Evolutionary conservation across 2,329 filamentous ascomycete genomes (phyloP).

Genomic region (Dendryphion nanum): DNA sequence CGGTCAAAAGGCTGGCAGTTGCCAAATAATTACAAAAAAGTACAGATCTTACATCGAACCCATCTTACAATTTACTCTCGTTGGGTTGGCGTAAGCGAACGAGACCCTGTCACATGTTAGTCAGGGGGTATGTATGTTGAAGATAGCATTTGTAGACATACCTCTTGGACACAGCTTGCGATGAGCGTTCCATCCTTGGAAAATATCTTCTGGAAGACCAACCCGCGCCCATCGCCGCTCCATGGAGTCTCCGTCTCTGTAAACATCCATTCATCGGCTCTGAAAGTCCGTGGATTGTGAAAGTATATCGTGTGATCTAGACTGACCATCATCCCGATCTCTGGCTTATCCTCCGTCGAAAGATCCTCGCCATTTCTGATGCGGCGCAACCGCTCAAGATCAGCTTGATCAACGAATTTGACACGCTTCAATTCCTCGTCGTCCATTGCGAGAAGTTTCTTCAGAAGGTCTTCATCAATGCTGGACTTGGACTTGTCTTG

Average conservation of each 20-base stretch:
- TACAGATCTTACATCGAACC: too few species aligned
- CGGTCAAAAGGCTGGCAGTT: too few species aligned
- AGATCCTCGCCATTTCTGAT: conserved; percentile 41
- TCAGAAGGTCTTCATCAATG: conserved; percentile 44
- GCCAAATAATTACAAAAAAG: too few species aligned
- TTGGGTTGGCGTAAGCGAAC: conserved; percentile 14
- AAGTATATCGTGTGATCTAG: conserved; percentile 68
- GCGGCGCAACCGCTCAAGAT: conserved; percentile 45
- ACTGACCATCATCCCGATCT: conserved; percentile 81
- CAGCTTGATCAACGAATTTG: conserved; percentile 48
- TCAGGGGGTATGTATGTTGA: background rate
- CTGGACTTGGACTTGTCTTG: conserved; percentile 35
- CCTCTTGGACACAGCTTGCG: conserved; percentile 80
- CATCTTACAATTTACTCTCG: conserved; percentile 14
- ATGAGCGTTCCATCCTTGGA: conserved; percentile 68
- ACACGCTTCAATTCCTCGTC: conserved; percentile 43
- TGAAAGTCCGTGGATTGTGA: conserved; percentile 50
- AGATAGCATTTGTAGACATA: conserved; percentile 31
- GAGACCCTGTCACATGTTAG: conserved; percentile 12
- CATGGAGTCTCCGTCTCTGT: conserved; percentile 78
- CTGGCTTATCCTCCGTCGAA: conserved; percentile 53
- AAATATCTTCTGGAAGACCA: conserved; percentile 75
- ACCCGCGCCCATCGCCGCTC: conserved; percentile 72
- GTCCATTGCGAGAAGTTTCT: conserved; percentile 46
- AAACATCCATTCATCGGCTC: conserved; percentile 71